These are phyloP conservation scores for Diplogelasinospora grovesii DNA, from an alignment of 495 filamentous ascomycete species.

Conservation along the genomic window DNA sequence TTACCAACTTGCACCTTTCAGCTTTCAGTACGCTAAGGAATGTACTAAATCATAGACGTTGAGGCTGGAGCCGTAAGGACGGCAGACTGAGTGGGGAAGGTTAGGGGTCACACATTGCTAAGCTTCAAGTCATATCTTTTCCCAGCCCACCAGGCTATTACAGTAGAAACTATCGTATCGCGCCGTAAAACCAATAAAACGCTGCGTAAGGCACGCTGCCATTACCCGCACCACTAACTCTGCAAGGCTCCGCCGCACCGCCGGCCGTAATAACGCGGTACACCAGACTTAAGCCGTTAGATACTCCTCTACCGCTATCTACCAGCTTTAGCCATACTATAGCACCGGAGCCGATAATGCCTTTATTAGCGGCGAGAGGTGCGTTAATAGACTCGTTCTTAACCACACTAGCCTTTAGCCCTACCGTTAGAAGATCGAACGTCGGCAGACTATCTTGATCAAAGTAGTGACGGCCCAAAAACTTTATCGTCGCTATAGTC, in stretches of 20 bases:
- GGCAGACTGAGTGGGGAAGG: no score
- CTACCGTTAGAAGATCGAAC: constrained; percentile 46
- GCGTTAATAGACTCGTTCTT: constrained; percentile 46
- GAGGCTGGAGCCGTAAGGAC: no score
- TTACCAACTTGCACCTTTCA: no score
- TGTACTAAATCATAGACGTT: no score
- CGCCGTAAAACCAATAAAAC: no score
- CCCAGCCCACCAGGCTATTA: no score
- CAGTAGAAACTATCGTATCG: no score
- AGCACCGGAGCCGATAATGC: constrained; percentile 41
- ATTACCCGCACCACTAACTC: no score
- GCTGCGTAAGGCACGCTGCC: no score
- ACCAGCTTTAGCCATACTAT: constrained; percentile 61
- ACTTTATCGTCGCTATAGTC: constrained; percentile 20
- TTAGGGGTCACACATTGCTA: no score
- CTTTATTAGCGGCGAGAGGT: constrained; percentile 40
- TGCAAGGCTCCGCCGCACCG: constrained; percentile 45
- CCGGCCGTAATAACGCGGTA: constrained; percentile 65
- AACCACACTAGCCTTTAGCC: constrained; percentile 32
- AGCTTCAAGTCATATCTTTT: no score
- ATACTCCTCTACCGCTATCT: constrained; percentile 34
- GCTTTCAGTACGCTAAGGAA: no score
- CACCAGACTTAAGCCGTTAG: constrained; percentile 45
- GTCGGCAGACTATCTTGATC: constrained; percentile 41
- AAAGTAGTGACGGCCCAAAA: constrained; percentile 64